Conservation (phyloP, 345 rosid species). For the Populus simonii region DNA sequence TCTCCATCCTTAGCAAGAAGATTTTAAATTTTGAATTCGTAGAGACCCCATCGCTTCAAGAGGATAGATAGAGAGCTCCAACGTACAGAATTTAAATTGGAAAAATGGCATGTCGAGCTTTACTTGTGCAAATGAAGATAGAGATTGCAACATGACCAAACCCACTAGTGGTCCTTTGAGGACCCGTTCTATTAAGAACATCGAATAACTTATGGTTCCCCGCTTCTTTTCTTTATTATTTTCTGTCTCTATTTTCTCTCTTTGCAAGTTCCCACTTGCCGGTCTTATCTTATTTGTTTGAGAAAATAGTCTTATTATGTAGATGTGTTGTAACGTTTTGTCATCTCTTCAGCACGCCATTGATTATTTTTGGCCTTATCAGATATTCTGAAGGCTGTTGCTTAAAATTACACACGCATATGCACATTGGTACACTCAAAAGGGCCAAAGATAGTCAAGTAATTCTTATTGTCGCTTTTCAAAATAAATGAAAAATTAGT, state of each 20-base stretch:
- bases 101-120: too few species aligned
- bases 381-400: background rate
- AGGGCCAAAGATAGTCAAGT: background rate
- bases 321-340: background rate
- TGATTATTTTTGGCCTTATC: background rate
- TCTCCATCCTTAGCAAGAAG: background rate
- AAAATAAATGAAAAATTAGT: background rate
- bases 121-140: background rate
- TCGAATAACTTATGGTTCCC: background rate
- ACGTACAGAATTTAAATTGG: background rate
- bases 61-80: background rate
- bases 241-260: too few species aligned
- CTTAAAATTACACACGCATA: background rate
- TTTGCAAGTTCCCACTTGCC: background rate
- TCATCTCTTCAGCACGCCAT: background rate
- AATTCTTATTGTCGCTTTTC: background rate
- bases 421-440: background rate
- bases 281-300: background rate
- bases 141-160: background rate
- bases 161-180: background rate
- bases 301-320: background rate
- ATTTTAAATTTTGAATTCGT: background rate
- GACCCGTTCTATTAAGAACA: constrained; percentile 2
- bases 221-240: background rate
- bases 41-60: background rate